Base-by-base conservation (phyloP, 139 green algal species). In the Edaphochlamys debaryana region DNA sequence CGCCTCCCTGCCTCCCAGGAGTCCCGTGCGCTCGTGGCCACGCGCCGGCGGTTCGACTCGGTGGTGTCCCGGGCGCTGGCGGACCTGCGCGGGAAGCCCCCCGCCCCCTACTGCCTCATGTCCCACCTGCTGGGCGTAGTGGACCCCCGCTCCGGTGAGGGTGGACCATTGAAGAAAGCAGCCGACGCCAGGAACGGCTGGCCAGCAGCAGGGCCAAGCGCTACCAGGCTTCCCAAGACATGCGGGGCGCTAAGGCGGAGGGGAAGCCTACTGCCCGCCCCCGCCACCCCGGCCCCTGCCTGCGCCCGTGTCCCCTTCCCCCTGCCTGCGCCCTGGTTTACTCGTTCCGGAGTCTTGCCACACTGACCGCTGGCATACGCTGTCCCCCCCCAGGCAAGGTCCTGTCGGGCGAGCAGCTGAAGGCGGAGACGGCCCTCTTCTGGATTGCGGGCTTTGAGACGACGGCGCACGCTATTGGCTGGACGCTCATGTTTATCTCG, bases 391-490 rank as follows among this genome's bases (percentile, higher is more conserved):
- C 71, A 87, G 86, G 81, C 62, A 25, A 62, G 56, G 70, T 70
- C 7, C 56, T 90, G 48, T 54, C 80, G 0, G 37, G 60, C 3
- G 3, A 42, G 17, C 79, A 81, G 32, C 62, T 91, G 25, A 42
- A 38, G 23, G 67, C 67, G 2, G 84, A 91, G 76, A 56, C 86
- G 8, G 81, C 67, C 19, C 69, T 79, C 6, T 85, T 85, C 63
- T 67, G 72, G 34, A 77, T 82, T 36, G 80, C 69, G 29, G 83
- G 79, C 52, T 89, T 87, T 48, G 81, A 92, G 79, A 92, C 88
- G 27, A 90, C 88, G 2, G 88, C 88, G 7, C 82, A 88, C 56
- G 78, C 85, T 20, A 79, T 92, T 34, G 80, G 71, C 40, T 92
- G 87, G 71, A 82, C 85, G 9, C 38, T 92, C 45, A 78, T 89